Base-by-base conservation (phyloP, 345 rosid genomes). In the Alliaria petiolata region DNA sequence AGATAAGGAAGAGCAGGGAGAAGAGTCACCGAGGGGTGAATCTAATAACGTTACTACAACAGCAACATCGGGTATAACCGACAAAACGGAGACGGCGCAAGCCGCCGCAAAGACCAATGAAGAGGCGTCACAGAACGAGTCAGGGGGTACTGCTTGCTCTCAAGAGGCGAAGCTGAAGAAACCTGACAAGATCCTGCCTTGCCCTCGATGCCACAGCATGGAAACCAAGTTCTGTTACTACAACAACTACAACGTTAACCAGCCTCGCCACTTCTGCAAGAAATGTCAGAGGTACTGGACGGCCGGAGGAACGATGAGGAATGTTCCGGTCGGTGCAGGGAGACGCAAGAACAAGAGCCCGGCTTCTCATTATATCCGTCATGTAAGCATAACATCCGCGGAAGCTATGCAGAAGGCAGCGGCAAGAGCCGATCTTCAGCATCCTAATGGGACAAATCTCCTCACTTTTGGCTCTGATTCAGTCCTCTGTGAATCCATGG, bases 251-350 rank as follows among this genome's bases (percentile, higher is more conserved):
- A 93, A 88, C 42, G 96, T 93, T 61, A 90, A 89, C 80, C 98
- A 93, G 67, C 97, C 98, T 7, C 85, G 97, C 0, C 95, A 93
- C 71, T 89, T 93, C 80, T 93, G 98, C 70, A 93, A 89, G 85
- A 86, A 87, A 70, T 90, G 98, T 62, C 98, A 93, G 80, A 87
- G 98, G 71, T 93, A 93, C 80, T 93, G 98, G 98, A 93, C 98
- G 1, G 97, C 93, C 10, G 97, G 98, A 52, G 98, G 98, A 70
- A 89, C 93, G 2, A 90, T 93, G 97, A 85, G 97, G 77, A 90
- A 93, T 56, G 98, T 93, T 13, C 97, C 97, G 0, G 90, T 93
- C 51, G 98, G 98, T 59, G 98, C 98, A 35, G 98, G 97, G 20
- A 81, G 98, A 7, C 90, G 98, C 60, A 93, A 89, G 89, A 93